Base-by-base conservation (phyloP, 169 alveolate species). In the Plasmodium blacklocki region DNA sequence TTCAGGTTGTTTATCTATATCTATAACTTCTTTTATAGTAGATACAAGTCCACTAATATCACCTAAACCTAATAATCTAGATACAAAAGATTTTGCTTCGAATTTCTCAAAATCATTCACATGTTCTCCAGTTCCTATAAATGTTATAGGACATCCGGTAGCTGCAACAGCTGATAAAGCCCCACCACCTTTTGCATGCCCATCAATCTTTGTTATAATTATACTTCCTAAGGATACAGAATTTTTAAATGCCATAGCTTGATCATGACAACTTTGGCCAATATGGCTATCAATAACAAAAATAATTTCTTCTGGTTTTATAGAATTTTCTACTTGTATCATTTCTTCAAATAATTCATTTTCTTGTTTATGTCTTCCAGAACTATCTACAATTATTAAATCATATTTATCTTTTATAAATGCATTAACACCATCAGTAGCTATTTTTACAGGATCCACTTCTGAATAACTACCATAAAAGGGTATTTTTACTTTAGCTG, bases 151-250 rank as follows among this genome's bases (percentile, higher is more conserved):
- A 93, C 99, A 94, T 86, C 95, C 96, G 85, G 99, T 94, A 93
- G 99, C 96, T 92, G 99, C 95, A 94, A 99, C 96, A 88, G 99
- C 99, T 2, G 99, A 97, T 14, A 99, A 94, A 0, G 99, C 99
- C 12, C 99, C 99, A n/a, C 99, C 99, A n/a, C 99, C 99, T 93
- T 98, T 98, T 1, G 99, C 99, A 74, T 98, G 99, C 49, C 99
- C 99, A 93, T 99, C 99, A n/a, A 99, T 95, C 91, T 99, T 99
- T 19, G 99, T 99, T 83, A 99, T 95, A 89, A 99, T 98, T 12
- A 99, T 99, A 85, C 98, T 95, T n/a, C 99, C 99, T 47, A 99
- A 99, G 73, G 95, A 96, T 39, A 98, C 99, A 8, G 99, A 98
- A 21, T 96, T 96, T 89, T 97, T 96, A 94, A 98, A 99, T 12